phyloP scores from a whole-genome alignment of 371 early-diverging fungal genomes.

The Cokeromyces recurvatus region DNA sequence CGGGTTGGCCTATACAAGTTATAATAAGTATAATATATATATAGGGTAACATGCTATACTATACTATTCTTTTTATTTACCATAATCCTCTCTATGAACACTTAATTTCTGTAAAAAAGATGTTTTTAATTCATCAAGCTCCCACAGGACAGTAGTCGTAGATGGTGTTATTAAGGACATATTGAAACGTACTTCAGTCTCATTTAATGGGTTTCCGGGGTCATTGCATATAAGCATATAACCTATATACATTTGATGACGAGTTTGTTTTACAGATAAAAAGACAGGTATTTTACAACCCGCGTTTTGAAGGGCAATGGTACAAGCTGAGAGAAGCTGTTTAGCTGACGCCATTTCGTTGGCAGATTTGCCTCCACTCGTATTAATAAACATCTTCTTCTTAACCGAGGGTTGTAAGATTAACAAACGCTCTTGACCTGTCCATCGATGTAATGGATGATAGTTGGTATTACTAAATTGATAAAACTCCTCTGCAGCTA shows the following conservation, averaged over 20 bases:
- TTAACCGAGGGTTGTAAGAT: conserved; percentile 38
- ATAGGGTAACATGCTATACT: no score
- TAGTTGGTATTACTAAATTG: conserved; percentile 9
- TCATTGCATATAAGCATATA: conserved; percentile 33
- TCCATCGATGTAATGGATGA: conserved; percentile 65
- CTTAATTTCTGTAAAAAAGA: conserved; percentile 50
- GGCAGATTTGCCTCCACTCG: conserved; percentile 17
- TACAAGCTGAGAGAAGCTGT: conserved; percentile 63
- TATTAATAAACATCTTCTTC: conserved; percentile 29
- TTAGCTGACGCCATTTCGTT: conserved; percentile 64
- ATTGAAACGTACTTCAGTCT: conserved; percentile 56
- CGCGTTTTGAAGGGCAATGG: conserved; percentile 69
- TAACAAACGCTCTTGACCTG: conserved; percentile 47
- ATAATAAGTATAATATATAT: no score
- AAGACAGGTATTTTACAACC: conserved; percentile 73
- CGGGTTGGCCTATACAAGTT: neutral
- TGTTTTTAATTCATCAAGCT: conserved; percentile 54
- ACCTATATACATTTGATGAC: conserved; percentile 62
- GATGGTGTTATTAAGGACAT: conserved; percentile 56
- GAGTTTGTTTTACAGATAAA: conserved; percentile 65
- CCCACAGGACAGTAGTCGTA: conserved; percentile 50
- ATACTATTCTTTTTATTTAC: conserved; percentile 19
- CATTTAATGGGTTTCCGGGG: conserved; percentile 8
- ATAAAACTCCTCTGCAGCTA: conserved; percentile 17
- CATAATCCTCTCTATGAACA: conserved; percentile 30